Conservation (phyloP, 306 rosid species). For the Mimosa pudica region DNA sequence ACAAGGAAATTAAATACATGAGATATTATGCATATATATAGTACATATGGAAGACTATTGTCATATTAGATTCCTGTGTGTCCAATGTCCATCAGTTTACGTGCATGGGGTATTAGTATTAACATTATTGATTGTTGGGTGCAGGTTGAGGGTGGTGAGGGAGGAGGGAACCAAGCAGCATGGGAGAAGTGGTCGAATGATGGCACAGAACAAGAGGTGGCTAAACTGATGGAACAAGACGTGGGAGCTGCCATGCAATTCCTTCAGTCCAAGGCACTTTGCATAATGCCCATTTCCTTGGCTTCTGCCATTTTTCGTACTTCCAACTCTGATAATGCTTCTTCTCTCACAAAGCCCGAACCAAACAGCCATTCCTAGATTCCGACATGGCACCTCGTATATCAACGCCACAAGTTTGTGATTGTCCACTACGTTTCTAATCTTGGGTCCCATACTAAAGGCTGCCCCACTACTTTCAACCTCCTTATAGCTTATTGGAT, state of each 20-base stretch:
- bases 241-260: constrained; percentile 98
- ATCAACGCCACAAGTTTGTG: not conserved
- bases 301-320: constrained; percentile 86
- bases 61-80: not conserved
- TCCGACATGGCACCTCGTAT: not conserved
- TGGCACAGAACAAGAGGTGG: constrained; percentile 93
- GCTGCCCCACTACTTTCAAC: constrained; percentile 39
- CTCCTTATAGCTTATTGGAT: constrained; percentile 28
- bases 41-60: not conserved
- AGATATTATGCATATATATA: not conserved
- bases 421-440: constrained; percentile 7
- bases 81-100: not conserved
- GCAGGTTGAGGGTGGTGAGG: constrained; percentile 72
- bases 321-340: constrained; percentile 59
- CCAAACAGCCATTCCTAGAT: constrained; percentile 67
- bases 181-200: constrained; percentile 98
- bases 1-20: not conserved
- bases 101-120: not conserved
- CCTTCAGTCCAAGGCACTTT: constrained; percentile 96
- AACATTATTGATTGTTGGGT: constrained; percentile 8
- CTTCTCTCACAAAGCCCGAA: constrained; percentile 69
- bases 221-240: constrained; percentile 97
- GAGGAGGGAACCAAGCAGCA: constrained; percentile 62
- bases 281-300: constrained; percentile 97
- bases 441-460: constrained; percentile 29